phyloP scores from a whole-genome alignment of 106 monocot genomes.

The Dioscorea zingiberensis region DNA sequence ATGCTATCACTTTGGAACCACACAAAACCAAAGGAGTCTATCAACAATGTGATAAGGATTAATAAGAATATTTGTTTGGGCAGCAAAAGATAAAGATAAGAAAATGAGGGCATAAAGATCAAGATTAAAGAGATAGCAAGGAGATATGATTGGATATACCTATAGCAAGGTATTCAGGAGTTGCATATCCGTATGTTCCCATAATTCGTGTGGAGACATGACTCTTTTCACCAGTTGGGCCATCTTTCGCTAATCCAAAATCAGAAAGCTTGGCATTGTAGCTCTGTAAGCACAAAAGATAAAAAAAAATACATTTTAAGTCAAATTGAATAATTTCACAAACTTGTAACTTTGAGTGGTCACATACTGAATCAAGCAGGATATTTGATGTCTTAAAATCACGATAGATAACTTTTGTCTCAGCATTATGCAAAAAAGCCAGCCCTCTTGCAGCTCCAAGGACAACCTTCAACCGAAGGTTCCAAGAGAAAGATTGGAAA shows the following conservation, averaged over 20 bases:
- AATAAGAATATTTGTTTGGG: neutral
- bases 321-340: neutral
- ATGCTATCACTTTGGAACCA: neutral
- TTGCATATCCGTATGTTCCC: slow-evolving; percentile 76
- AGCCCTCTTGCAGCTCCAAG: slow-evolving; percentile 91
- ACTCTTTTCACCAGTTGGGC: slow-evolving; percentile 65
- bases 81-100: neutral
- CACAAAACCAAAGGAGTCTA: neutral
- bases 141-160: slow-evolving; percentile 18
- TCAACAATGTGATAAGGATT: neutral
- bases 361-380: slow-evolving; percentile 69
- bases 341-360: neutral
- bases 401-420: slow-evolving; percentile 79
- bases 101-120: neutral
- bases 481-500: slow-evolving; percentile 95
- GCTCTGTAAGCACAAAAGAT: slow-evolving; percentile 24
- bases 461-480: slow-evolving; percentile 77
- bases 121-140: too few species aligned
- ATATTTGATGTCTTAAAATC: slow-evolving; percentile 91
- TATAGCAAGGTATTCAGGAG: slow-evolving; percentile 77
- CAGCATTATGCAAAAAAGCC: slow-evolving; percentile 69
- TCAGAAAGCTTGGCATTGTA: slow-evolving; percentile 76
- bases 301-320: too few species aligned
- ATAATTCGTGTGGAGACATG: slow-evolving; percentile 79
- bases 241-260: slow-evolving; percentile 84